Conservation (phyloP, 2,329 filamentous ascomycete genomes). For the Coniochaeta hoffmannii region DNA sequence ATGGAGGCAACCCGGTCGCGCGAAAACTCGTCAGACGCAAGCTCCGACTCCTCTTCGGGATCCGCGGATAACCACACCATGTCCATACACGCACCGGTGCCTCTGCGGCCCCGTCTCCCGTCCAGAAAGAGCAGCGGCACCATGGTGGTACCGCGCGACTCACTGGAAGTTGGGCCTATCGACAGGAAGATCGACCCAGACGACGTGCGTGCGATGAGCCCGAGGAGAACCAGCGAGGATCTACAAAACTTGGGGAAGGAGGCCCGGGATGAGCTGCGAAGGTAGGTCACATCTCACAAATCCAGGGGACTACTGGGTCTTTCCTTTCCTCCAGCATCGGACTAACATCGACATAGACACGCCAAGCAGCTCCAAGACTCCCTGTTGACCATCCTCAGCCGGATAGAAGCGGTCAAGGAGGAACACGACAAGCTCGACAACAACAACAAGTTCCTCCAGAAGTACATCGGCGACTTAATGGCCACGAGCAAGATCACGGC, state of each 20-base stretch:
- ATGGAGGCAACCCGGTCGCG: conserved; percentile 2
- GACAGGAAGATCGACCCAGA: conserved; percentile 74
- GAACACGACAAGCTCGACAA: conserved; percentile 96
- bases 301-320: no score
- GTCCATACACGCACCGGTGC: conserved; percentile 42
- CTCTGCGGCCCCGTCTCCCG: conserved; percentile 58
- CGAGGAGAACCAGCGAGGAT: conserved; percentile 82
- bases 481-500: conserved; percentile 70
- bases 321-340: neutral
- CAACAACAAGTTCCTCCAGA: conserved; percentile 95
- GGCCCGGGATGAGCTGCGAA: conserved; percentile 59
- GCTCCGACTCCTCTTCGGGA: conserved; percentile 26
- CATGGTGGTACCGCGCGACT: conserved; percentile 71
- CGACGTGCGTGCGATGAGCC: conserved; percentile 92
- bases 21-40: conserved; percentile 14
- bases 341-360: conserved; percentile 49
- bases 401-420: conserved; percentile 87
- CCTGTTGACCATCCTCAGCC: conserved; percentile 80
- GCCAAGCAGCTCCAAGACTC: conserved; percentile 84
- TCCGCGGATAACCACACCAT: conserved; percentile 23
- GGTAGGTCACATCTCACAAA: conserved; percentile 29
- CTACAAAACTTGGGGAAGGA: conserved; percentile 81
- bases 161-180: conserved; percentile 63
- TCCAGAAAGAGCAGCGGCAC: conserved; percentile 75
- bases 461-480: conserved; percentile 96